Base-by-base conservation (phyloP, 768 basidiomycete genomes). In the Multifurca ochricompacta region DNA sequence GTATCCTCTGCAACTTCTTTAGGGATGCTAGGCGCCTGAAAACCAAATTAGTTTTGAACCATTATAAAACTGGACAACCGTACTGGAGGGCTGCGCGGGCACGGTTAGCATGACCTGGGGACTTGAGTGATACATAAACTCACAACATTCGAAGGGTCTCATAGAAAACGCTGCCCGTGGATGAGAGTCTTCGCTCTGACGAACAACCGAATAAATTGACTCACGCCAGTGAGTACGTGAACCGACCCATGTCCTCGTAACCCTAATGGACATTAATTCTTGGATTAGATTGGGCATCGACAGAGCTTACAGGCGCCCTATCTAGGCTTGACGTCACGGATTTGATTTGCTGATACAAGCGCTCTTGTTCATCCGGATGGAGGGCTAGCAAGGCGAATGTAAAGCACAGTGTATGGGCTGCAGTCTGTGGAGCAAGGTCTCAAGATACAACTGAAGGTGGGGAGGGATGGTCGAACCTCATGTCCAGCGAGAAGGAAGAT, bases 1-100 rank as follows among this genome's bases (percentile, higher is more conserved):
- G 77, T 77, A 48, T 81, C 78, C 59, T 79, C 75, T 0, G 71
- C 69, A 39, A 70, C 68, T 8, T 53, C 35, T 62, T 81, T 81
- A 5, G 77, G 77, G 13, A 81, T 66, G 3, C 45, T 62, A 6
- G 67, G 54, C 16, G 71, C 74, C 75, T 77, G 72, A 31, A 74
- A 70, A 51, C 70, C 34, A 56, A 3, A 19, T 23, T 44, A 21
- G 10, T 18, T 27, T 14, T 14, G 3, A 21, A 5, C 40, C 23
- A 6, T 3, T n/a, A 28, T 11, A 18, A 14, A 18, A 42, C 7
- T 28, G 34, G 9, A 32, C 8, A 39, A 37, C 31, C 51, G n/a
- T 31, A 58, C 56, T 14, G 52, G 19, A 8, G 56, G 53, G 46
- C 56, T 58, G 32, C 31, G 25, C 21, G 18, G 8, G 3, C 4